These are phyloP conservation scores for Colletotrichum musae DNA, from an alignment of 2,329 filamentous ascomycete species.

Conservation along the genomic window DNA sequence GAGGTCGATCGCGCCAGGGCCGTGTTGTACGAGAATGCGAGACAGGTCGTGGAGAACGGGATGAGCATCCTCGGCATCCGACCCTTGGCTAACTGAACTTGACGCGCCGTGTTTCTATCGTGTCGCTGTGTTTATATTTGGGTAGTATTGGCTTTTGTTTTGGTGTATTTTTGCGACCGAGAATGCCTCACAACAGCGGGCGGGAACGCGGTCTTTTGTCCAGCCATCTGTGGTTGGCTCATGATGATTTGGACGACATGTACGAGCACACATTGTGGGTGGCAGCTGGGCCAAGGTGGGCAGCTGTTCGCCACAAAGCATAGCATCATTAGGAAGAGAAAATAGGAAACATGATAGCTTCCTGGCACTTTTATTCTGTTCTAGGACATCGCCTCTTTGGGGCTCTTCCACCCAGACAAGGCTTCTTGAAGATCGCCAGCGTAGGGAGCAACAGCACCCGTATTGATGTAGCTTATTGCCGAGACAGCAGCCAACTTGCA, in stretches of 20 bases:
- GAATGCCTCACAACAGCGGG: background rate
- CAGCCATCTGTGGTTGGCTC: background rate
- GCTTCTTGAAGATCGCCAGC: too few species aligned
- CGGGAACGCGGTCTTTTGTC: background rate
- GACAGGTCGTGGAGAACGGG: slow-evolving; percentile 76
- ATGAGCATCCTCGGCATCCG: slow-evolving; percentile 71
- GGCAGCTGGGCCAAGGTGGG: background rate
- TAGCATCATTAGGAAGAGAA: background rate
- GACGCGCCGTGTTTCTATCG: background rate
- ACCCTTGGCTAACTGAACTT: slow-evolving; percentile 12
- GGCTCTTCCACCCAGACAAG: too few species aligned
- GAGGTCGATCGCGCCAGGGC: slow-evolving; percentile 72
- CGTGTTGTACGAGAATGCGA: slow-evolving; percentile 73
- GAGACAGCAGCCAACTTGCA: too few species aligned
- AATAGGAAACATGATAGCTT: too few species aligned
- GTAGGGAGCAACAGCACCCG: too few species aligned
- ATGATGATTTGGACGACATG: slow-evolving; percentile 22
- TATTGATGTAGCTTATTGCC: too few species aligned
- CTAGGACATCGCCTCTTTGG: too few species aligned
- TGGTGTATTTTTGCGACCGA: background rate
- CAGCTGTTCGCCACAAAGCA: background rate
- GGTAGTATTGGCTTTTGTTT: background rate
- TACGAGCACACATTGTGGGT: background rate
- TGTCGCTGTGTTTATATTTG: background rate
- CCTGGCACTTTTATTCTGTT: too few species aligned